These are phyloP conservation scores for Larix sibirica DNA, from an alignment of 83 land plant genomes.

Conservation along the genomic window DNA sequence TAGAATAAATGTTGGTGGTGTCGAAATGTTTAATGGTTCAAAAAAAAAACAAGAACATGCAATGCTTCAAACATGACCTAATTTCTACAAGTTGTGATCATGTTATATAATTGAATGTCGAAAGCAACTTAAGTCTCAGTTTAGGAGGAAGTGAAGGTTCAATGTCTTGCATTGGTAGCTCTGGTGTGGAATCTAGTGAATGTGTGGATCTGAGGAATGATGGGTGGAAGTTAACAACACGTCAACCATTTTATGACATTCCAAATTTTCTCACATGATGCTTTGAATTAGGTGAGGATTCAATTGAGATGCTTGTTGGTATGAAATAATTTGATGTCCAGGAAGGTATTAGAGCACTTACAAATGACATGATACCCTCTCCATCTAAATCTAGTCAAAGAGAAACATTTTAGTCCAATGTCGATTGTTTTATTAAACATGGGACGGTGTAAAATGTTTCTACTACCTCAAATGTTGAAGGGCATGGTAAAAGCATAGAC, in stretches of 20 bases:
- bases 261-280: neutral
- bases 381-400: neutral
- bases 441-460: neutral
- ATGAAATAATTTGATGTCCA: neutral
- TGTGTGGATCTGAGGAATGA: neutral
- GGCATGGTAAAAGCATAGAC: neutral
- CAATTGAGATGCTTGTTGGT: constrained; percentile 2
- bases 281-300: neutral
- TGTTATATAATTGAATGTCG: neutral
- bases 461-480: neutral
- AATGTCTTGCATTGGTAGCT: neutral
- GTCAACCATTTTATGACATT: neutral
- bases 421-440: neutral
- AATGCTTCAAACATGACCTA: neutral
- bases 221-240: neutral
- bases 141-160: too few species aligned
- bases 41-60: too few species aligned
- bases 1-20: too few species aligned
- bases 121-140: neutral
- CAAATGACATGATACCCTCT: neutral
- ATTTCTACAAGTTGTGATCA: neutral
- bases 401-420: neutral
- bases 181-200: neutral
- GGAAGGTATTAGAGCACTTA: neutral
- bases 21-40: too few species aligned